Evolutionary conservation across 2,329 filamentous ascomycete species (phyloP).

Genomic region (Fusarium sp.): DNA sequence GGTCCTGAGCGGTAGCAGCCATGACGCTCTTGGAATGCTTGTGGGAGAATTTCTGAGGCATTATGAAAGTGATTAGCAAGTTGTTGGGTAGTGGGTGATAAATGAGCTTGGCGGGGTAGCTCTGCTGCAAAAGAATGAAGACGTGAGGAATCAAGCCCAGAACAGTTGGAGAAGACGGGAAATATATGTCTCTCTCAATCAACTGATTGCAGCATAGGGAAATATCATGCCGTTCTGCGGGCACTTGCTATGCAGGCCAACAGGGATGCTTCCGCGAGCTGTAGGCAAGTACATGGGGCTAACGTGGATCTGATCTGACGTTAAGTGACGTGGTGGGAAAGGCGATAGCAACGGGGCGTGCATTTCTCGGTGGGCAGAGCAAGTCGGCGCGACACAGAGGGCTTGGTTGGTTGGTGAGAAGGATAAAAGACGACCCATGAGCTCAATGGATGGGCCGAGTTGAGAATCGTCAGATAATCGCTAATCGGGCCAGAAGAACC

Average conservation of each 20-base stretch:
- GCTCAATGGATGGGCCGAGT: slow-evolving; percentile 37
- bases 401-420: slow-evolving; percentile 26
- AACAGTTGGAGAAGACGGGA: slow-evolving; percentile 22
- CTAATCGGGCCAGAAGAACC: slow-evolving; percentile 35
- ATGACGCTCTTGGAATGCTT: slow-evolving; percentile 57
- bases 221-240: slow-evolving; percentile 38
- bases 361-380: slow-evolving; percentile 40
- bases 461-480: slow-evolving; percentile 36
- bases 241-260: slow-evolving; percentile 40
- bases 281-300: slow-evolving; percentile 37
- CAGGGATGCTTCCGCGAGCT: slow-evolving; percentile 29
- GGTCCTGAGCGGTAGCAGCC: slow-evolving; percentile 80
- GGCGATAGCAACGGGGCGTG: slow-evolving; percentile 41
- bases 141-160: slow-evolving; percentile 18
- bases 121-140: slow-evolving; percentile 28
- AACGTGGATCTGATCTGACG: slow-evolving; percentile 41
- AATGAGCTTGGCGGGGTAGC: slow-evolving; percentile 37
- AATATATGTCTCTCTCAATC: slow-evolving; percentile 37
- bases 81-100: slow-evolving; percentile 7
- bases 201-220: slow-evolving; percentile 18
- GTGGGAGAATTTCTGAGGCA: slow-evolving; percentile 48
- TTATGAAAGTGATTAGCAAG: slow-evolving; percentile 44
- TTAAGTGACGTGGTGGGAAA: slow-evolving; percentile 47
- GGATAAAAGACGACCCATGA: slow-evolving; percentile 28
- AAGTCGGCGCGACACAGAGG: slow-evolving; percentile 34